phyloP scores from a whole-genome alignment of 2,329 filamentous ascomycete species.

The Exophiala phaeomuriformis region DNA sequence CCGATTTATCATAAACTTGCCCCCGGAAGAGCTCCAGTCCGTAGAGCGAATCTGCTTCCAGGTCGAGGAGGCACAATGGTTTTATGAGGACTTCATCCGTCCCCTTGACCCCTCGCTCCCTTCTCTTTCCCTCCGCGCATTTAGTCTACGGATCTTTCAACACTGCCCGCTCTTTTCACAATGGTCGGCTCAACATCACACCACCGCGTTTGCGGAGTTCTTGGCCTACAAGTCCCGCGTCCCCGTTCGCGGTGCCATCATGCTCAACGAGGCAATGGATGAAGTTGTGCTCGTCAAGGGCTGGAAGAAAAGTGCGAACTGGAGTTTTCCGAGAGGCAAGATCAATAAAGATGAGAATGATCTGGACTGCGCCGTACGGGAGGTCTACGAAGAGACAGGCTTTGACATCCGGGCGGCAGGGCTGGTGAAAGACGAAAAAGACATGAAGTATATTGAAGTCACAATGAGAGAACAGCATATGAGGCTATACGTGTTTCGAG shows the following conservation, averaged over 20 bases:
- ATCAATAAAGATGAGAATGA: constrained; percentile 97
- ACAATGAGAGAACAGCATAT: constrained; percentile 90
- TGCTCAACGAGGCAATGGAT: constrained; percentile 93
- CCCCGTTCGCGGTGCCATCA: constrained; percentile 85
- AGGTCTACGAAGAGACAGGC: constrained; percentile 94
- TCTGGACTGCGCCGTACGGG: constrained; percentile 83
- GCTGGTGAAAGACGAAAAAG: constrained; percentile 63
- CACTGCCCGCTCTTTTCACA: constrained; percentile 83
- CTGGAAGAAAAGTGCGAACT: constrained; percentile 93
- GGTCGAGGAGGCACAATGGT: constrained; percentile 99
- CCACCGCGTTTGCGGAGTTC: constrained; percentile 83
- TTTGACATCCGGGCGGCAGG: constrained; percentile 71
- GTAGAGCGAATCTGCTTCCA: constrained; percentile 96
- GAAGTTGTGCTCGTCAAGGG: constrained; percentile 88
- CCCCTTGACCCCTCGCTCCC: constrained; percentile 78
- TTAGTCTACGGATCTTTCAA: constrained; percentile 84
- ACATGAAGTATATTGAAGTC: constrained; percentile 77
- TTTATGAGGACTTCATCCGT: constrained; percentile 98
- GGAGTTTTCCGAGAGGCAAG: constrained; percentile 95
- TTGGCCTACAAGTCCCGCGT: constrained; percentile 90
- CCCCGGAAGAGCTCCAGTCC: constrained; percentile 78
- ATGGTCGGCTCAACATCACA: constrained; percentile 70
- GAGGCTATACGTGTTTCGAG: constrained; percentile 82
- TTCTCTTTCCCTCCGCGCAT: constrained; percentile 73
- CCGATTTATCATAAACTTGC: constrained; percentile 96